Percentiles rank a stretch among this genome's conserved stretches.
These are phyloP conservation scores for Vigna nakashimae DNA, from an alignment of 306 rosid species.

Conservation along the genomic window DNA sequence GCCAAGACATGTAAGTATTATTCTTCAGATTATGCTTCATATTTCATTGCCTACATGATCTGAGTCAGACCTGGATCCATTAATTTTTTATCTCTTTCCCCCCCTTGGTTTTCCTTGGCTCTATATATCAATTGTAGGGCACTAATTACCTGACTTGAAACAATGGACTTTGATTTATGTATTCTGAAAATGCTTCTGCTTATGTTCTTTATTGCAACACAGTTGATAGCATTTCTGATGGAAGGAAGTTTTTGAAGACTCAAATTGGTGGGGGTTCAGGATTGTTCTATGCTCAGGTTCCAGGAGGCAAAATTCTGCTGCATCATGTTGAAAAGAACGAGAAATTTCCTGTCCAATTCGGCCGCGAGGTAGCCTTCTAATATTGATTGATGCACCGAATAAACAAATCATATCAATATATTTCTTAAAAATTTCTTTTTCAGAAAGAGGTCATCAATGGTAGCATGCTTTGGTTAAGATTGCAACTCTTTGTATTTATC, in stretches of 20 bases:
- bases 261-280: constrained; percentile 70
- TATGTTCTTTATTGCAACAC: constrained; percentile 47
- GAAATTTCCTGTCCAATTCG: constrained; percentile 89
- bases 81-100: constrained; percentile 18
- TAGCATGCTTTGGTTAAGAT: constrained; percentile 4
- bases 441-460: constrained; percentile 2
- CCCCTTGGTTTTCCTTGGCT: constrained; percentile 34
- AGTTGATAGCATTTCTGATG: constrained; percentile 72
- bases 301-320: constrained; percentile 70
- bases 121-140: constrained; percentile 33
- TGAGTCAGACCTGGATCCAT: constrained; percentile 28
- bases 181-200: constrained; percentile 33
- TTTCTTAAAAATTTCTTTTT: neutral
- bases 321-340: constrained; percentile 76
- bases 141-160: constrained; percentile 34
- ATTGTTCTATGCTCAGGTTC: constrained; percentile 83
- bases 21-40: constrained; percentile 34
- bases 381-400: constrained; percentile 13
- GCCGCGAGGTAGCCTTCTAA: constrained; percentile 83
- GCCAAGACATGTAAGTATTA: constrained; percentile 61
- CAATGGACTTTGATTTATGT: constrained; percentile 24
- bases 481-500: constrained; percentile 25
- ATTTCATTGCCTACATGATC: constrained; percentile 12
- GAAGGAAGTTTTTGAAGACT: constrained; percentile 73
- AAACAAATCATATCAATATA: constrained; percentile 16